Evolutionary conservation across 345 rosid genomes (phyloP), one percentile per base, ranked within the genome.

Genomic region (Melastoma malabathricum): DNA sequence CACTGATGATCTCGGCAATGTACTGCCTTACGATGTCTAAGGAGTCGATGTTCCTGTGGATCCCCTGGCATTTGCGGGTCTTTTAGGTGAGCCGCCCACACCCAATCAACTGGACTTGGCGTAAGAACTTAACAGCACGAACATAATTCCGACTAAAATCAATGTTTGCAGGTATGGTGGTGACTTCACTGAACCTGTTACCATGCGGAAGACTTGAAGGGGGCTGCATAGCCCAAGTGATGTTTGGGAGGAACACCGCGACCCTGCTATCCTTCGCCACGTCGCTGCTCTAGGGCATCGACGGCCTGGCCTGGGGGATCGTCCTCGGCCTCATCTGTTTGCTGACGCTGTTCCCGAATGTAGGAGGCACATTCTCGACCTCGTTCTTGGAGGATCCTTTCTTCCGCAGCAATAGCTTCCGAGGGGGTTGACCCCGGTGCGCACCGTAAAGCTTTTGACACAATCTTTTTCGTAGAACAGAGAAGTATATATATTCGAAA

Each of bases 151-250:
- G 38, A 31, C 38, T 9, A 31, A 3, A 9, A 34, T 34, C 41
- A 5, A 34, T 9, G 41, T 52, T 1, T 64, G 59, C 80, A 89
- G 95, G 95, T 58, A 90, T 83, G 98, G 96, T 86, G 60, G 96
- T 86, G 43, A 83, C 95, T 45, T 89, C 97, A 31, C 64, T 86
- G 65, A 90, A 90, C 77, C 63, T 90, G 39, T 70, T 90, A 62
- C 98, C 98, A 0, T 90, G 98, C 16, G 96, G 98, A 48, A 80
- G 92, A 52, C 98, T 90, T 0, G 94, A 86, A 75, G 98, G 98
- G 39, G 98, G 98, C 3, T 80, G 96, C n/a, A 83, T 86, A 0
- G 86, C 96, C 43, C 94, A 90, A 75, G 92, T 86, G 5, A 83
- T 86, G 94, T 83, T 86, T 0, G 98, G 98, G 13, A 75, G 96